Conservation (phyloP, 129 eudicot genomes). For the Arctium minus region DNA sequence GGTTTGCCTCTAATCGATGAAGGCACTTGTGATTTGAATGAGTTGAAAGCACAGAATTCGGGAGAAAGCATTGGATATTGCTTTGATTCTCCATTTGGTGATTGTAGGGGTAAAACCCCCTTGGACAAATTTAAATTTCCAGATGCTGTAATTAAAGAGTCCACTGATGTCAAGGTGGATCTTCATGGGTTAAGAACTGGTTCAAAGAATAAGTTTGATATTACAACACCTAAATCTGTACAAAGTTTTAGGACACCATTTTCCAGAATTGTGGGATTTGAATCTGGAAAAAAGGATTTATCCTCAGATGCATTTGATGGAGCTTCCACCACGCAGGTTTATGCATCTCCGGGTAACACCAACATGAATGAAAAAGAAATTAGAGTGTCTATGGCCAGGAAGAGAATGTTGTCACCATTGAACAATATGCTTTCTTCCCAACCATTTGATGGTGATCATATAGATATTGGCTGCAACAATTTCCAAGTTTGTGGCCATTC, state of each 20-base stretch:
- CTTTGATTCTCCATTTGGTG: slow-evolving; percentile 28
- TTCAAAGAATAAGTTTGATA: slow-evolving; percentile 26
- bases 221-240: slow-evolving; percentile 26
- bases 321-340: slow-evolving; percentile 5
- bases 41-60: slow-evolving; percentile 19
- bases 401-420: slow-evolving; percentile 68
- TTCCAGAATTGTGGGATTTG: slow-evolving; percentile 68
- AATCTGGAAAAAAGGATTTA: slow-evolving; percentile 32
- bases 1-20: slow-evolving; percentile 27
- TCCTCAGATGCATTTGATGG: slow-evolving; percentile 25
- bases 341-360: slow-evolving; percentile 17
- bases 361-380: slow-evolving; percentile 26
- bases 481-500: slow-evolving; percentile 11
- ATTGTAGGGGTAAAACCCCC: slow-evolving; percentile 25
- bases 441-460: slow-evolving; percentile 41
- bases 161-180: slow-evolving; percentile 24
- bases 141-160: slow-evolving; percentile 33
- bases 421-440: slow-evolving; percentile 35
- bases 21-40: slow-evolving; percentile 32
- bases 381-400: slow-evolving; percentile 46
- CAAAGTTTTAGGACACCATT: slow-evolving; percentile 40
- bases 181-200: slow-evolving; percentile 22
- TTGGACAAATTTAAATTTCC: slow-evolving; percentile 23
- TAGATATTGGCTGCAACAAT: slow-evolving; percentile 34
- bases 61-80: slow-evolving; percentile 27